phyloP scores from a whole-genome alignment of 2,329 filamentous ascomycete species.

The Alternaria gaisen region DNA sequence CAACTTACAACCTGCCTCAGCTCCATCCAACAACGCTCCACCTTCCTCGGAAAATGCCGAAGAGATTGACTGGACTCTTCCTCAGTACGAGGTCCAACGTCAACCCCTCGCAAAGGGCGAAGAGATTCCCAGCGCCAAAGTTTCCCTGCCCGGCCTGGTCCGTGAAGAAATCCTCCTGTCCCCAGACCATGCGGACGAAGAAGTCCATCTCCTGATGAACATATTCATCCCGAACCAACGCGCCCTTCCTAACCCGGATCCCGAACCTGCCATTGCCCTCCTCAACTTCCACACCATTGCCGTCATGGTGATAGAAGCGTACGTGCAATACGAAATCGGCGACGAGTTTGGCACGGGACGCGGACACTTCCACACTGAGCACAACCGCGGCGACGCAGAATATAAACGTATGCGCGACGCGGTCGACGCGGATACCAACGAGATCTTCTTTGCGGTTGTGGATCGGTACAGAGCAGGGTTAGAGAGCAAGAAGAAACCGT shows the following conservation, averaged over 20 bases:
- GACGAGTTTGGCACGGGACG: constrained; percentile 29
- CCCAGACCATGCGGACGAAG: constrained; percentile 34
- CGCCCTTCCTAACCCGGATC: constrained; percentile 26
- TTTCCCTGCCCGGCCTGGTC: constrained; percentile 51
- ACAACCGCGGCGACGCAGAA: constrained; percentile 10
- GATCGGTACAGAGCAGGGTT: constrained; percentile 45
- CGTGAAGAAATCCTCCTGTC: constrained; percentile 42
- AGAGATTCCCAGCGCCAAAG: constrained; percentile 33
- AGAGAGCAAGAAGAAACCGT: constrained; percentile 22
- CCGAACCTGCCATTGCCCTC: constrained; percentile 30
- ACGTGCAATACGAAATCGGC: constrained; percentile 36
- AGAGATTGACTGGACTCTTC: constrained; percentile 30
- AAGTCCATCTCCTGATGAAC: constrained; percentile 37
- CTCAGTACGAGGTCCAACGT: constrained; percentile 25
- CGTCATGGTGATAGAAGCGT: constrained; percentile 43
- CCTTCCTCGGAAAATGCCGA: neutral
- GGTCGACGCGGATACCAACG: constrained; percentile 30
- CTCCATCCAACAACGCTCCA: neutral
- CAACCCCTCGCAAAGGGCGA: constrained; percentile 17
- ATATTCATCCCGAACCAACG: constrained; percentile 43
- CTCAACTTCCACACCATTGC: constrained; percentile 48
- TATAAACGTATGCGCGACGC: constrained; percentile 19
- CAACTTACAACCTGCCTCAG: neutral
- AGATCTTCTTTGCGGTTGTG: constrained; percentile 44
- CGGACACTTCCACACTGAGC: constrained; percentile 16